Conservation (phyloP, 441 rosid species). For the Sinapis alba region DNA sequence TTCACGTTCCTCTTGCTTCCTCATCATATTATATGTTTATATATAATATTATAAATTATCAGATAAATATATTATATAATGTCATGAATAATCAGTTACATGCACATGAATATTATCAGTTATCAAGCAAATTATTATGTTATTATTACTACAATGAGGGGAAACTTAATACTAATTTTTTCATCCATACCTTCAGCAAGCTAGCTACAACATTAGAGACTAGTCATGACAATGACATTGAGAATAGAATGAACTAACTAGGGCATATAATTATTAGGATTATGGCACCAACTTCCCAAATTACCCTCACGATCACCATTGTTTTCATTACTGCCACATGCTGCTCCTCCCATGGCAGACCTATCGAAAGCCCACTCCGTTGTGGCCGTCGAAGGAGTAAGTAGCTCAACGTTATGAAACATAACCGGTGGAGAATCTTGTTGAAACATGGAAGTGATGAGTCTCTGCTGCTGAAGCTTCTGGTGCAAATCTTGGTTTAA, state of each 20-base stretch:
- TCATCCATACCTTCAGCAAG: conserved; percentile 19
- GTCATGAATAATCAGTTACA: not conserved
- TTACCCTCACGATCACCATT: conserved; percentile 18
- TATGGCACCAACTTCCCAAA: conserved; percentile 27
- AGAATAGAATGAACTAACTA: conserved; percentile 6
- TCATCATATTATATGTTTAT: conserved; percentile 5
- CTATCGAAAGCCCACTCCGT: conserved; percentile 80
- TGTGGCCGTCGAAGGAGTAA: conserved; percentile 25
- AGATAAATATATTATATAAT: not conserved
- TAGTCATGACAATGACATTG: conserved; percentile 8
- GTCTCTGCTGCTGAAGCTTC: conserved; percentile 86
- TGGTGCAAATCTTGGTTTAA: conserved; percentile 91
- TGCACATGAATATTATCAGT: not conserved
- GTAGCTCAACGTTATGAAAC: conserved; percentile 62
- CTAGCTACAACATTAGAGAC: conserved; percentile 26
- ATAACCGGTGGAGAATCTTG: conserved; percentile 51
- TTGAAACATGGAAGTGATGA: conserved; percentile 56
- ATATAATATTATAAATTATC: not conserved
- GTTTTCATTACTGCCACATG: conserved; percentile 28
- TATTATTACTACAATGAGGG: conserved; percentile 8
- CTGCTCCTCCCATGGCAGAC: conserved; percentile 35
- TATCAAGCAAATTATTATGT: conserved; percentile 7
- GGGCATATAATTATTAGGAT: conserved; percentile 12
- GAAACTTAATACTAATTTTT: not conserved
- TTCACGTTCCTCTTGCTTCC: conserved; percentile 40